Base-by-base conservation (phyloP, 306 rosid genomes). In the Betula pendula region DNA sequence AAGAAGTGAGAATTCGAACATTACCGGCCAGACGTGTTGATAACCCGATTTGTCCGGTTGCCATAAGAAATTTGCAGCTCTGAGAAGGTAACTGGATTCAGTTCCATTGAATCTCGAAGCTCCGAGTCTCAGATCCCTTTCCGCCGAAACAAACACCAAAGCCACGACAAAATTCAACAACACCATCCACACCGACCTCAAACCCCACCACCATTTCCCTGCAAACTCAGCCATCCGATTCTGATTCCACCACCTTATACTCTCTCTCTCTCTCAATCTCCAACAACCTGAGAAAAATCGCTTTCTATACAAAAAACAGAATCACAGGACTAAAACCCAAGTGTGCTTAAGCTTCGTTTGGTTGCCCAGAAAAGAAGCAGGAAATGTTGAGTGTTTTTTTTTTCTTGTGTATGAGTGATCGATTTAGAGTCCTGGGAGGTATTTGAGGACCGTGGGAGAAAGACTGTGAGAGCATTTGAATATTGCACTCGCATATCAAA, bases 1-100 rank as follows among this genome's bases (percentile, higher is more conserved):
- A 56, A 22, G 11, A 25, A 56, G 70, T 38, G 15, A 9, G 8
- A 31, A 19, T 8, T 33, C 5, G 25, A 8, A 25, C 79, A 77
- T 86, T 83, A 93, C 98, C 84, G 98, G 98, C 98, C 98, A 93
- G 24, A 87, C 89, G 68, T 89, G 98, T 11, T 79, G 81, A 72
- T 93, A 93, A 31, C 95, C 90, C 0, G 89, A 70, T 45, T 74
- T 74, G 5, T 66, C 81, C 2, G 96, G 31, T 56, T 87, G 91
- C 98, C 96, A 93, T 47, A 93, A 72, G 92, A 93, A 93, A 81
- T 80, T 85, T n/a, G 80, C 53, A 59, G 90, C 89, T 80, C 38
- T 80, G 53, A 6, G 74, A 52, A 93, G 79, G 72, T 74, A 79
- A 83, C 31, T 80, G 13, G 81, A 48, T 40, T 59, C 78, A 24